phyloP scores from a whole-genome alignment of 169 alveolate species.

The Babesia caballi region DNA sequence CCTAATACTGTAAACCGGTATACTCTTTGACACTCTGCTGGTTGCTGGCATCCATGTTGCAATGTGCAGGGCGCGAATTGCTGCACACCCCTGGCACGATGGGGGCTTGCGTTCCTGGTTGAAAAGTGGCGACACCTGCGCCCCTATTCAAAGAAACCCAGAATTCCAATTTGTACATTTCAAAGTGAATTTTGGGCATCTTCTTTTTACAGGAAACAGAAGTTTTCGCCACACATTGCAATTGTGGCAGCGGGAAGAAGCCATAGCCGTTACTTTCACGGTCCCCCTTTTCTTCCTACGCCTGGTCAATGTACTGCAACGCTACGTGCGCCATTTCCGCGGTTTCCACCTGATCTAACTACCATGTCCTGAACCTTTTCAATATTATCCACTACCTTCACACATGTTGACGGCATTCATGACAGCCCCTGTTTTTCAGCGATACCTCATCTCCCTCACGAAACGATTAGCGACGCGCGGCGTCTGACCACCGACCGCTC shows the following conservation, averaged over 20 bases:
- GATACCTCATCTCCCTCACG: too few species aligned
- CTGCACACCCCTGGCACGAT: constrained; percentile 43
- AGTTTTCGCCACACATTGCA: constrained; percentile 27
- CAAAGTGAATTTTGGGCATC: too few species aligned
- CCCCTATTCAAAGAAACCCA: constrained; percentile 13
- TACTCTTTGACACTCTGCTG: constrained; percentile 26
- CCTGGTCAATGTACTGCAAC: constrained; percentile 27
- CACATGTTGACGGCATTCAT: too few species aligned
- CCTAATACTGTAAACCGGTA: constrained; percentile 19
- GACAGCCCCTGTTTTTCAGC: too few species aligned
- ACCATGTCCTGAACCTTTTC: too few species aligned
- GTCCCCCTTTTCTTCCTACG: constrained; percentile 30
- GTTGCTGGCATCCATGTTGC: constrained; percentile 22
- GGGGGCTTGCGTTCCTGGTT: constrained; percentile 44
- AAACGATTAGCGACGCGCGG: too few species aligned
- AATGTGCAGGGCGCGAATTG: neutral
- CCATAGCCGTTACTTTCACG: constrained; percentile 12
- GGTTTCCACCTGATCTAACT: constrained; percentile 4
- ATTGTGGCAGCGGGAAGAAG: constrained; percentile 23
- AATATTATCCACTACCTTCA: too few species aligned
- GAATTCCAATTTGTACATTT: constrained; percentile 29
- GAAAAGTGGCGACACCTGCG: constrained; percentile 38
- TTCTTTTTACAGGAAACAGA: too few species aligned
- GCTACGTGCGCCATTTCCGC: neutral
- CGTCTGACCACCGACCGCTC: constrained; percentile 4